These are phyloP conservation scores for Trichoderma afroharzianum DNA, from an alignment of 2,329 filamentous ascomycete species.

Conservation along the genomic window DNA sequence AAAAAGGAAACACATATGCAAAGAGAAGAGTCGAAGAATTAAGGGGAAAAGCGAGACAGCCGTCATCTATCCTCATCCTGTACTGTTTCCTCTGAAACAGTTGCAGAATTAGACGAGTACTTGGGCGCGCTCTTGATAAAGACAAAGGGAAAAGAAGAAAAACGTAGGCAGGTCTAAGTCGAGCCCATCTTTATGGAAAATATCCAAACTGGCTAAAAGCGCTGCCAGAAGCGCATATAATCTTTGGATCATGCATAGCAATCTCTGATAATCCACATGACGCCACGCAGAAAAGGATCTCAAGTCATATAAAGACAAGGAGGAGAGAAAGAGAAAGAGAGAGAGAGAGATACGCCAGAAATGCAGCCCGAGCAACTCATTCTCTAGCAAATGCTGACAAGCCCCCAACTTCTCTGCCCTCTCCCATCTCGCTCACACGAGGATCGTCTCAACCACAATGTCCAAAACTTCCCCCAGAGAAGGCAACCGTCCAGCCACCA, in stretches of 20 bases:
- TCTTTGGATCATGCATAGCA: neutral
- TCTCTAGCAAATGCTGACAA: neutral
- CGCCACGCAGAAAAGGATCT: neutral
- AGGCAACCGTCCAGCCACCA: conserved; percentile 35
- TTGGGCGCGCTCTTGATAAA: neutral
- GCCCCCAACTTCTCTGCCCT: neutral
- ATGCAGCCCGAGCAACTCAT: neutral
- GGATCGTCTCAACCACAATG: conserved; percentile 41
- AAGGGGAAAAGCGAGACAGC: neutral
- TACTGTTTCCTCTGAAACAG: neutral
- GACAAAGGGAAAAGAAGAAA: neutral
- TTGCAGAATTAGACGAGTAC: neutral
- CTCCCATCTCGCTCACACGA: conserved; percentile 30
- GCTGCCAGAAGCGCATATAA: neutral
- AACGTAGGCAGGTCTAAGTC: neutral
- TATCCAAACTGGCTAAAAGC: neutral
- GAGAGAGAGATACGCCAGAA: neutral
- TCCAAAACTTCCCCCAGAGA: conserved; percentile 44
- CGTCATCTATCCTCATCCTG: neutral
- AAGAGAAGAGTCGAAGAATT: neutral
- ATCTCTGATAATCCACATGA: neutral
- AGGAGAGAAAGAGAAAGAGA: too few species aligned
- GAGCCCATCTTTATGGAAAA: neutral
- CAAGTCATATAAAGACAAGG: neutral
- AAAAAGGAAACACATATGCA: neutral